Conservation (phyloP, 225 moss, liverwort and hornwort species). For the Sphagnum contortum region DNA sequence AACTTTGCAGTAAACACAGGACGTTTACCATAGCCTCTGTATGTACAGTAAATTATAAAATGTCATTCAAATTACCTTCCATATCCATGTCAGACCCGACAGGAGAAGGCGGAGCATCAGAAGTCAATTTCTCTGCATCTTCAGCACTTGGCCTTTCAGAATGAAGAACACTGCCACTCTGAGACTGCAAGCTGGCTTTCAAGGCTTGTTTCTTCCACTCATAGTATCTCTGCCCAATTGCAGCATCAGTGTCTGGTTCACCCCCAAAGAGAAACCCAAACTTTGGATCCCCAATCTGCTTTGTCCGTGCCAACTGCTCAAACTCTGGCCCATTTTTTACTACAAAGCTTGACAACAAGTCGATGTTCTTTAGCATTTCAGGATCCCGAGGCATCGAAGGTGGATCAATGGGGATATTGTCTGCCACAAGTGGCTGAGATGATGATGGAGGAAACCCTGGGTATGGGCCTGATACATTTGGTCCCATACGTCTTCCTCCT, state of each 20-base stretch:
- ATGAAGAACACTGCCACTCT: neutral
- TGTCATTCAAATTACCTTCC: conserved; percentile 36
- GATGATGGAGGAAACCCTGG: conserved; percentile 14
- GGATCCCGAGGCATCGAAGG: conserved; percentile 46
- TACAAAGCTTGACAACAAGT: conserved; percentile 40
- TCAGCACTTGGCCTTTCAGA: no score
- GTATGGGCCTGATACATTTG: conserved; percentile 29
- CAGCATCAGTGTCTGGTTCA: conserved; percentile 40
- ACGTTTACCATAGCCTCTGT: no score
- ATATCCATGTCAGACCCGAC: conserved; percentile 61
- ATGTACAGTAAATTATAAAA: no score
- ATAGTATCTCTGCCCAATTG: conserved; percentile 50
- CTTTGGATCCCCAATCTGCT: conserved; percentile 41
- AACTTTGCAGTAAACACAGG: no score
- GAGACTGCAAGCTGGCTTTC: neutral
- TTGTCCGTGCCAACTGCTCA: conserved; percentile 43
- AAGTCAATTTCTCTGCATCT: no score
- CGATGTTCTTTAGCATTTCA: conserved; percentile 67
- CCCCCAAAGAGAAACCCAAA: conserved; percentile 65
- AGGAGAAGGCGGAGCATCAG: conserved; percentile 13
- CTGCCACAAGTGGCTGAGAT: no score
- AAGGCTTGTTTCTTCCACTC: conserved; percentile 65
- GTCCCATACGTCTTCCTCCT: conserved; percentile 23
- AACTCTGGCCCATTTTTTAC: conserved; percentile 39
- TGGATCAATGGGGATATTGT: conserved; percentile 3